A percentile compares a stretch with the other conserved stretches of the same genome.
Evolutionary conservation across 495 filamentous ascomycete genomes (phyloP).

Genomic region (Hyaloscypha bicolor): DNA sequence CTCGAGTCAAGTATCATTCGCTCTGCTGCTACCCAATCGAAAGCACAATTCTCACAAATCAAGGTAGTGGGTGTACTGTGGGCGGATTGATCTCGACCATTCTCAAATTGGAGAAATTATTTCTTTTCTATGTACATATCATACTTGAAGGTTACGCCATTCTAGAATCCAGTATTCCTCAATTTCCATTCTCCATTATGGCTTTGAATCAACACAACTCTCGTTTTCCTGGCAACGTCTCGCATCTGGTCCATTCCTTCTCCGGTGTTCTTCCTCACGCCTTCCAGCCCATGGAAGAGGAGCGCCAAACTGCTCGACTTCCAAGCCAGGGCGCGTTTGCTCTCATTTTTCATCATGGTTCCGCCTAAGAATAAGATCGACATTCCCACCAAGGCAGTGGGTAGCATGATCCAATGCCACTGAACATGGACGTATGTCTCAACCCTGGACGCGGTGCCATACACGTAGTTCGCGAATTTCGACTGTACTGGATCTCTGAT

Average conservation of each 20-base stretch:
- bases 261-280: not conserved
- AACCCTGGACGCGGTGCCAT: not conserved
- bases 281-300: conserved; percentile 4
- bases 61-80: not conserved
- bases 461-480: not conserved
- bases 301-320: conserved; percentile 6
- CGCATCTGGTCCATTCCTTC: conserved; percentile 6
- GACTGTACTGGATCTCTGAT: not conserved
- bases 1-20: not conserved
- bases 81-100: not conserved
- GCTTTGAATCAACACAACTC: not conserved
- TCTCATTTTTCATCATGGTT: conserved; percentile 5
- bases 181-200: conserved; percentile 3
- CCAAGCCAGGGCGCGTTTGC: conserved; percentile 4
- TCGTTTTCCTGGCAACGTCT: conserved; percentile 10
- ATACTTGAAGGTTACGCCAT: not conserved
- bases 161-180: conserved; percentile 5
- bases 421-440: conserved; percentile 5
- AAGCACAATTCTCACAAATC: not conserved
- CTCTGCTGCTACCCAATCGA: not conserved
- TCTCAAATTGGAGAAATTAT: not conserved
- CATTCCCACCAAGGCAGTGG: not conserved
- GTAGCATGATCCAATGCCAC: conserved; percentile 1
- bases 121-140: not conserved
- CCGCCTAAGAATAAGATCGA: conserved; percentile 1